Percentiles rank a stretch among this genome's conserved stretches.
phyloP scores from a whole-genome alignment of 192 early-diverging fungal genomes.

The Phlyctochytrium arcticum region DNA sequence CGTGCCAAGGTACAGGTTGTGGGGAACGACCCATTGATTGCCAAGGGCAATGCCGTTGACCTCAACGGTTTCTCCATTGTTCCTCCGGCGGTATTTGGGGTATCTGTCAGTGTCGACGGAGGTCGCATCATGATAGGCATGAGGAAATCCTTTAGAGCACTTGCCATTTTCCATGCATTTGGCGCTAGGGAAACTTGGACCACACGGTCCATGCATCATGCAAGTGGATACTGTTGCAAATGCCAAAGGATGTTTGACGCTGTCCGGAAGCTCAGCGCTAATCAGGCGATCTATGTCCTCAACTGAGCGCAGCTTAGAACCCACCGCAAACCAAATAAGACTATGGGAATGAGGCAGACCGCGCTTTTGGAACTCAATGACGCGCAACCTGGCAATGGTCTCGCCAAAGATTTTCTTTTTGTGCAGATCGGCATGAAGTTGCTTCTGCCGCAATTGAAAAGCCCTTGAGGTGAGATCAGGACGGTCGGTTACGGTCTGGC shows the following conservation, averaged over 20 bases:
- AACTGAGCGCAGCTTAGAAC: background rate
- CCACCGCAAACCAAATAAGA: background rate
- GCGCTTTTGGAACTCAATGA: conserved; percentile 1
- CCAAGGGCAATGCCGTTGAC: too few relatives aligned
- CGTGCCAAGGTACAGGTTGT: background rate
- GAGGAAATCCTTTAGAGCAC: too few relatives aligned
- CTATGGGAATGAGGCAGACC: background rate
- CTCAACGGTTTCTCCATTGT: too few relatives aligned
- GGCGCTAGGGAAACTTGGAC: too few relatives aligned
- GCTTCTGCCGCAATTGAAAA: too few relatives aligned
- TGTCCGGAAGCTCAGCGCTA: background rate
- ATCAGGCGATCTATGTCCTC: background rate
- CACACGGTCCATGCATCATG: background rate
- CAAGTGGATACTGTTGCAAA: background rate
- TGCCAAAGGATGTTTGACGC: background rate
- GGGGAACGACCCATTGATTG: too few relatives aligned
- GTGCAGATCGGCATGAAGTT: too few relatives aligned
- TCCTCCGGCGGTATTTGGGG: too few relatives aligned
- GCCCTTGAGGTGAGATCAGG: too few relatives aligned
- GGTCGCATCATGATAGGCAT: too few relatives aligned
- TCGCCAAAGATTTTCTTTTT: background rate
- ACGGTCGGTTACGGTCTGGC: too few relatives aligned
- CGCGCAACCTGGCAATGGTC: background rate
- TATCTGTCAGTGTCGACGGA: too few relatives aligned
- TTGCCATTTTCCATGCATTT: background rate